phyloP scores from a whole-genome alignment of 179 eudicot species.

The Beta corolliflora region DNA sequence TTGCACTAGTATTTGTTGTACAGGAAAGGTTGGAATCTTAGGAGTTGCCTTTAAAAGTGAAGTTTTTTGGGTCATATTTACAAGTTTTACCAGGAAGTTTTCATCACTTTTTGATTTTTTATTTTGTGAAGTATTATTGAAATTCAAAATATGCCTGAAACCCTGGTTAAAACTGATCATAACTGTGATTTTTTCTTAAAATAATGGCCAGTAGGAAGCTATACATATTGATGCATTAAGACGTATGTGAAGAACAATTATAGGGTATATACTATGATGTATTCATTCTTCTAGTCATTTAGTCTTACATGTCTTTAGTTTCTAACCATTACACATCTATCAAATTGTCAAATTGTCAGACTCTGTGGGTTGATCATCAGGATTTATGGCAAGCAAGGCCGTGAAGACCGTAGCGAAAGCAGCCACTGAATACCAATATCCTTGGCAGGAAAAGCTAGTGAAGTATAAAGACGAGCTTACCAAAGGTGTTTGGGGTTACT shows the following conservation, averaged over 20 bases:
- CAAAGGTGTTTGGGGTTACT: constrained; percentile 94
- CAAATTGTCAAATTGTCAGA: not conserved
- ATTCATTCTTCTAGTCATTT: too few species aligned
- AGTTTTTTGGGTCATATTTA: not conserved
- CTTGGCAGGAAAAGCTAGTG: constrained; percentile 74
- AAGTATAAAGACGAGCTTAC: constrained; percentile 79
- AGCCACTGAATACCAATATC: constrained; percentile 71
- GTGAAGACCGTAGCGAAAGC: constrained; percentile 64
- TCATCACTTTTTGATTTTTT: not conserved
- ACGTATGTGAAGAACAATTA: too few species aligned
- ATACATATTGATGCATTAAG: not conserved
- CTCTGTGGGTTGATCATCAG: not conserved
- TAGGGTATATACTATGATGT: too few species aligned
- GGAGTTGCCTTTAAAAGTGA: not conserved
- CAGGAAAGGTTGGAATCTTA: not conserved
- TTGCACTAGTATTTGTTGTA: not conserved
- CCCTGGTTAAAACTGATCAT: not conserved
- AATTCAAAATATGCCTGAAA: not conserved
- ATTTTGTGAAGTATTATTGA: not conserved
- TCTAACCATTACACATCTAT: too few species aligned
- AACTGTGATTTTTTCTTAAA: not conserved
- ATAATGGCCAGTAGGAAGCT: not conserved
- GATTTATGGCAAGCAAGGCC: constrained; percentile 70
- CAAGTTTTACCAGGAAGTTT: not conserved
- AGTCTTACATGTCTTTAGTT: too few species aligned